Evolutionary conservation across 768 basidiomycete genomes (phyloP).

Genomic region (Panellus pusillus): DNA sequence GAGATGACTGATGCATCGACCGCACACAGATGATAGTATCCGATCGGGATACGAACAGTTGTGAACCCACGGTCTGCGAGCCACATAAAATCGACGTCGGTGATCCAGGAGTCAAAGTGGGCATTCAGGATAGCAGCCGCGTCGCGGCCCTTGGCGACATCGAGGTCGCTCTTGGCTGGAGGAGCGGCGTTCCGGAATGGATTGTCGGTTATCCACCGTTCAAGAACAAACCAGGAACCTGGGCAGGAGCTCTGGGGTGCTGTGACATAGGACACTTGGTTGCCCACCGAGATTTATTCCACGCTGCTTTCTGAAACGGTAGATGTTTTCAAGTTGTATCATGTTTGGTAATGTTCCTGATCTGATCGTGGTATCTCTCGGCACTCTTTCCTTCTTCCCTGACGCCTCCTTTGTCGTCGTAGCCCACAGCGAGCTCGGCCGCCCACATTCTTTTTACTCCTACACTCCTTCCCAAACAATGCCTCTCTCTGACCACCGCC

Average conservation of each 20-base stretch:
- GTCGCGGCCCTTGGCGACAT: conserved; percentile 62
- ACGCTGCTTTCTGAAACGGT: conserved; percentile 68
- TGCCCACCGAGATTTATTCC: conserved; percentile 80
- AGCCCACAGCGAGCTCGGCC: conserved; percentile 21
- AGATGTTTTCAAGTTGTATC: conserved; percentile 12
- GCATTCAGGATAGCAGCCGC: conserved; percentile 48
- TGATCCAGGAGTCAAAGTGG: conserved; percentile 78
- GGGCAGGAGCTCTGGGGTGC: conserved; percentile 1
- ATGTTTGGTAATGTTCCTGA: too few relatives aligned
- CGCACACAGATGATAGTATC: conserved; percentile 70
- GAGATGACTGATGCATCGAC: conserved; percentile 55
- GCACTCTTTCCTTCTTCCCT: background rate
- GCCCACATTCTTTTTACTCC: conserved; percentile 17
- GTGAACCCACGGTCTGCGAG: conserved; percentile 59
- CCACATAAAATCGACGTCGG: conserved; percentile 63
- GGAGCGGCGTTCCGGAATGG: conserved; percentile 55
- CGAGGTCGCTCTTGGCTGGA: conserved; percentile 67
- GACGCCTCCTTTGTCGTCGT: conserved; percentile 13
- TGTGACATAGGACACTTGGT: background rate
- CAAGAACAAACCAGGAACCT: conserved; percentile 82
- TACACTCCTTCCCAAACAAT: conserved; percentile 15
- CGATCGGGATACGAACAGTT: conserved; percentile 65
- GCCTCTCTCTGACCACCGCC: conserved; percentile 14
- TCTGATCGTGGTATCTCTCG: background rate
- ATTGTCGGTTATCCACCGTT: conserved; percentile 67